Evolutionary conservation across 2,329 filamentous ascomycete genomes (phyloP).

Genomic region (Aspergillus thermomutatus): DNA sequence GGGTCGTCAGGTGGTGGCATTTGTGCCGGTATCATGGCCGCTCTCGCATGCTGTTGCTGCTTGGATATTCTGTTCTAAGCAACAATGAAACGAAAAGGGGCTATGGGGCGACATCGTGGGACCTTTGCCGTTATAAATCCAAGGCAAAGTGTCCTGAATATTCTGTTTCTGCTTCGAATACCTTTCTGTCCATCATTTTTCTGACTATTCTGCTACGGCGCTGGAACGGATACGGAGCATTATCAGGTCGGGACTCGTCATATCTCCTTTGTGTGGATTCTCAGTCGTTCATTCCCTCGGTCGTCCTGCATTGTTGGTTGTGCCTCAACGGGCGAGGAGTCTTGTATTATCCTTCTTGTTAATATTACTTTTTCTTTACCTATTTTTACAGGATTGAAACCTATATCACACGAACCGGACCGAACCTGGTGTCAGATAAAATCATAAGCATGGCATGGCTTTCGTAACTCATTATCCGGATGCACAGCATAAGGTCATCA

Average conservation of each 20-base stretch:
- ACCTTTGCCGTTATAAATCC: neutral
- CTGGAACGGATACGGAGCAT: neutral
- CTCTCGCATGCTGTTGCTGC: slow-evolving; percentile 49
- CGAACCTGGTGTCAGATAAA: too few species aligned
- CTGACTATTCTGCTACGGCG: neutral
- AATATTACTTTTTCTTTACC: neutral
- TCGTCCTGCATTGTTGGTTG: neutral
- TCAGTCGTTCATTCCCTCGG: neutral
- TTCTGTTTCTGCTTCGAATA: neutral
- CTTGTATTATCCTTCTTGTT: neutral
- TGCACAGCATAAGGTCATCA: neutral
- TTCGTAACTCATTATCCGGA: neutral
- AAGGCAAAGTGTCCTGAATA: neutral
- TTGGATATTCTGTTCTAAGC: slow-evolving; percentile 45
- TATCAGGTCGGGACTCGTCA: neutral
- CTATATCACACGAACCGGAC: neutral
- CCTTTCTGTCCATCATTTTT: neutral
- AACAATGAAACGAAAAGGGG: neutral
- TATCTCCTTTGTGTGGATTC: neutral
- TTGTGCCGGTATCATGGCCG: slow-evolving; percentile 47
- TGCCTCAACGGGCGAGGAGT: neutral
- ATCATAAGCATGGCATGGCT: neutral
- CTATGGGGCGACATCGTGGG: too few species aligned
- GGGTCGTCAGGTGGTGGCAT: slow-evolving; percentile 35
- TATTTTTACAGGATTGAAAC: neutral